Base-by-base conservation (phyloP, 2,329 filamentous ascomycete genomes). In the Epichloe elymi region DNA sequence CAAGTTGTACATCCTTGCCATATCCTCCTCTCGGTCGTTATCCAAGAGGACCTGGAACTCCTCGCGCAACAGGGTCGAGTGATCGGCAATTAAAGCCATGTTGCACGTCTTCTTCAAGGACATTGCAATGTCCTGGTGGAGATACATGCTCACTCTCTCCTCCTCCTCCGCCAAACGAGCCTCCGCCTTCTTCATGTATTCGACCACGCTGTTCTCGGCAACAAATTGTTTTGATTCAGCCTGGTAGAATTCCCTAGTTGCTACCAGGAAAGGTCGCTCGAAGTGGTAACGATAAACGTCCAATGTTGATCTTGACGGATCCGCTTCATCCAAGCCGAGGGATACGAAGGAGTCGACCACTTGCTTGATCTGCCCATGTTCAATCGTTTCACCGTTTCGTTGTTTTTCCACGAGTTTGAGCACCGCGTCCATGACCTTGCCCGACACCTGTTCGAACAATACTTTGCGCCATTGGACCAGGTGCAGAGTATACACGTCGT, bases 141-240 rank as follows among this genome's bases (percentile, higher is more conserved):
- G 76, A 63, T 95, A 98, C 63, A 97, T 81, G 57, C 82, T 82
- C 10, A 98, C 93, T 26, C 93, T 87, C 63, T 91, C 88, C 70
- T 95, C 93, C 68, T 98, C 93, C 68, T 98, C 93, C 7, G 88
- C 81, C 54, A 98, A 71, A 35, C 93, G 83, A 41, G 81, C 71
- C 70, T 97, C 91, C 0, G 93, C 94, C 78, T 98, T 98, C 75
- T 97, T 97, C 93, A 98, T 97, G 70, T 97, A 98, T 64, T 98
- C 93, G 36, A 98, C 90, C 4, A 98, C 89, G 56, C 86, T 95
- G 66, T 98, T 98, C 67, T 97, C 91, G 11, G 89, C 87, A 36
- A 98, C 82, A 64, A 98, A 98, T 56, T 89, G 85, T 60, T 88
- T 88, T 19, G 93, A 97, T 67, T 98, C 94, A 44, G 85, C 83